phyloP scores from a whole-genome alignment of 176 grass and related monocot genomes.

The Bolboschoenus planiculmis region DNA sequence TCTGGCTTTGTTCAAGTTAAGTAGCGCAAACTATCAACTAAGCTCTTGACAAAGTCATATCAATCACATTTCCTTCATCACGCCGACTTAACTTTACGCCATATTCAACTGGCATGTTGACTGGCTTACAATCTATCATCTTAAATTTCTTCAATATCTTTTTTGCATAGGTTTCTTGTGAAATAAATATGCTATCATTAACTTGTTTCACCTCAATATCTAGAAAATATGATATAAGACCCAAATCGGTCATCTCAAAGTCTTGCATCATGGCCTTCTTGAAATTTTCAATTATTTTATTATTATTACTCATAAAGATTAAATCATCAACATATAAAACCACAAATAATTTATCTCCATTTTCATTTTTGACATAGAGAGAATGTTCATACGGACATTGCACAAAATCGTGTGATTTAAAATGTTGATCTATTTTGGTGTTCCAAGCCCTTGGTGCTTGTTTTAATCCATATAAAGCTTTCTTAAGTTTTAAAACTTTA shows the following conservation, averaged over 20 bases:
- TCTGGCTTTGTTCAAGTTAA: background rate
- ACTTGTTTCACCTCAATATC: background rate
- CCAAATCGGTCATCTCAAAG: background rate
- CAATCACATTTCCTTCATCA: background rate
- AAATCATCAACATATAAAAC: background rate
- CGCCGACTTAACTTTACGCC: background rate
- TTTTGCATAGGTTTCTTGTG: background rate
- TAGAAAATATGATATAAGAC: background rate
- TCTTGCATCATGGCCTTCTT: background rate
- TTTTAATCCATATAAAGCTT: background rate
- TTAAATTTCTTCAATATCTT: background rate
- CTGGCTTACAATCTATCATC: background rate
- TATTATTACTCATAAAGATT: background rate
- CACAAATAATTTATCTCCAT: background rate
- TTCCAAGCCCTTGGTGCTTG: background rate
- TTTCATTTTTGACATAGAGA: background rate
- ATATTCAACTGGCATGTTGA: background rate
- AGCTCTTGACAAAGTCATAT: background rate
- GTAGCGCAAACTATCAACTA: background rate
- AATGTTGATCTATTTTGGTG: background rate
- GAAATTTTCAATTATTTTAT: background rate
- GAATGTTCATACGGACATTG: background rate
- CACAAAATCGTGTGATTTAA: too few species aligned
- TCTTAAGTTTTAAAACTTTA: constrained; percentile 9
- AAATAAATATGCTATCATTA: background rate